These are phyloP conservation scores for Citrus sinensis DNA, from an alignment of 345 rosid species.

Conservation along the genomic window DVS_A1.0 CM039169.1:30028501-30029000, in stretches of 20 bases:
- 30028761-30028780: neutral
- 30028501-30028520: neutral
- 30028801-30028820: neutral
- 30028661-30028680: neutral
- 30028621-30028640: neutral
- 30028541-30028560: neutral
- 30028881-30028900: neutral
- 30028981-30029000: conserved; percentile 95
- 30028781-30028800: neutral
- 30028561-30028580: neutral
- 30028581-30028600: neutral
- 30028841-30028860: conserved; percentile 4
- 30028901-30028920: neutral
- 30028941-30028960: neutral
- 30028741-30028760: neutral
- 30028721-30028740: neutral
- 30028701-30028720: neutral
- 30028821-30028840: neutral
- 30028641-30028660: neutral
- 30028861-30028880: neutral
- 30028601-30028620: neutral
- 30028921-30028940: neutral
- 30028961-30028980: conserved; percentile 47
- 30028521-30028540: neutral
- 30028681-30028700: neutral